Base-by-base conservation (phyloP, 202 grass and related monocot genomes). In the Musa balbisiana region DNA sequence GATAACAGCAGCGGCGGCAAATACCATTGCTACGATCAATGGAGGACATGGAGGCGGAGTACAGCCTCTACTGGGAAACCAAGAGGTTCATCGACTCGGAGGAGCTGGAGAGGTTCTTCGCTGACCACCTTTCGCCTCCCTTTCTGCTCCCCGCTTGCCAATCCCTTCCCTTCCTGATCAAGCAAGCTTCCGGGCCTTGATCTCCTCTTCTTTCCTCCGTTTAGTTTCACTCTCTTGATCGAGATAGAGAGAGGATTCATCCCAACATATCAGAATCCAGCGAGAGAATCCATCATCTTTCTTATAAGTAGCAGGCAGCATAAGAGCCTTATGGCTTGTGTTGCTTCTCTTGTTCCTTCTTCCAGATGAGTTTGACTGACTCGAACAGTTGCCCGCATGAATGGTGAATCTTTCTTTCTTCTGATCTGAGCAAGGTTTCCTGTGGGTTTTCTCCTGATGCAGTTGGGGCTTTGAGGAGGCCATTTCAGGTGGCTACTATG, bases 401-500 rank as follows among this genome's bases (percentile, higher is more conserved):
- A 43, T 6, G 33, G 33, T 6, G 33, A 43, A 43, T n/a, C 22
- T 25, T 74, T 17, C 26, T 10, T 53, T 15, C 9, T 15, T 73
- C 5, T 25, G 4, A 24, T 73, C 21, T 55, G 71, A 71, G 16
- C 20, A 17, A 25, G 51, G 52, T 73, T 53, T 3, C 3, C 12
- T 15, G 6, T 73, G 21, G 9, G 12, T 52, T 55, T 16, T 55
- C 52, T 70, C 22, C 43, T 49, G 17, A 53, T 12, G 16, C 53
- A 58, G 72, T 56, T 74, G 53, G 26, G 83, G 67, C 19, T 74
- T 80, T 56, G 72, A 86, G 13, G 91, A 99, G 19, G 83, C 88
- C 63, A 55, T 87, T 8, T 58, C 80, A 2, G 53, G 72, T 15
- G 67, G 87, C 25, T 85, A 88, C 78, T 95, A 92, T 55, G 89